Conservation (phyloP, 1,139 yeast genomes). For the Zygoascus hellenicus region DNA sequence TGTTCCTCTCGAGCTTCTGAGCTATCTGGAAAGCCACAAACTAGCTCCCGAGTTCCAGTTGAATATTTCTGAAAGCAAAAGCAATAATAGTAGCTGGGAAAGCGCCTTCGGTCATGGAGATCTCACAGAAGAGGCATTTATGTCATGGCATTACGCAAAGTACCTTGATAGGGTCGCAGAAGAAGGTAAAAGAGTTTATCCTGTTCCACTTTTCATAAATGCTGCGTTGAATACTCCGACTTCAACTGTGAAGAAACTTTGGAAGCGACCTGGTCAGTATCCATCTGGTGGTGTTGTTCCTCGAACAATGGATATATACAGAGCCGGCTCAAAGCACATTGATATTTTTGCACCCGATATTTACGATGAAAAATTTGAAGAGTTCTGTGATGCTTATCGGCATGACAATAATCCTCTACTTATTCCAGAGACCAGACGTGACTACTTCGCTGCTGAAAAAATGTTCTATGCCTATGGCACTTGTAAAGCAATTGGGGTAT, state of each 20-base stretch:
- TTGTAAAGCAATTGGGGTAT: conserved; percentile 15
- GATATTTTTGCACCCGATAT: conserved; percentile 13
- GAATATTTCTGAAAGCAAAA: background rate
- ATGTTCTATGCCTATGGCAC: conserved; percentile 12
- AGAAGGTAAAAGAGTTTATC: conserved; percentile 11
- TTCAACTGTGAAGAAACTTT: background rate
- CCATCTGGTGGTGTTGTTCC: conserved; percentile 16
- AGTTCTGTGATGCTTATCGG: conserved; percentile 11
- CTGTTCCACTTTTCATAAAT: conserved; percentile 13
- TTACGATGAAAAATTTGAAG: conserved; percentile 12
- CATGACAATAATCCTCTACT: conserved; percentile 11
- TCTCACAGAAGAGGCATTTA: conserved; percentile 14
- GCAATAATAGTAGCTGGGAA: conserved; percentile 10
- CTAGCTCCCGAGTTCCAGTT: background rate
- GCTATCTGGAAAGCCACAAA: background rate
- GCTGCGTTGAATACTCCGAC: conserved; percentile 11
- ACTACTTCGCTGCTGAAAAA: conserved; percentile 12
- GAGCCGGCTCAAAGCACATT: conserved; percentile 7
- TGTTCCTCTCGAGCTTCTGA: conserved; percentile 5
- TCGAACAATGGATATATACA: conserved; percentile 14
- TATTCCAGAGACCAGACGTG: conserved; percentile 14
- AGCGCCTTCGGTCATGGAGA: conserved; percentile 14
- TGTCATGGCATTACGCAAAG: conserved; percentile 16
- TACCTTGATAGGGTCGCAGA: conserved; percentile 14
- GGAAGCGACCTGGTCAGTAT: conserved; percentile 14